Percentiles rank a stretch among this genome's conserved stretches.
These are phyloP conservation scores for Trichoderma koningiopsis DNA, from an alignment of 2,329 filamentous ascomycete species.

Conservation along the genomic window DNA sequence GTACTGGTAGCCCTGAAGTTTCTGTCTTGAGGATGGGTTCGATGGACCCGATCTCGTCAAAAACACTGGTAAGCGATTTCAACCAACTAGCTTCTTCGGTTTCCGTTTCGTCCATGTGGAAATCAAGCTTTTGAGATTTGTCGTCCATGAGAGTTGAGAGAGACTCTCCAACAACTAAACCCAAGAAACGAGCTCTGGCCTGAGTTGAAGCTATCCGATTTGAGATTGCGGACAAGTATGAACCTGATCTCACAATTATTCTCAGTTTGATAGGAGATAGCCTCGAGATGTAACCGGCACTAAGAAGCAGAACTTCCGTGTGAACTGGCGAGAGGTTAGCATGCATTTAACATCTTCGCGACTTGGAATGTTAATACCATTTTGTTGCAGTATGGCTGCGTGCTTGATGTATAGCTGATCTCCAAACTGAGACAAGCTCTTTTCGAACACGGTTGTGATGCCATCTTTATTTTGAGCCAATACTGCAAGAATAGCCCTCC, in stretches of 20 bases:
- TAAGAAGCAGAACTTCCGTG: slow-evolving; percentile 75
- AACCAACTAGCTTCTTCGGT: slow-evolving; percentile 76
- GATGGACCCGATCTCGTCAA: slow-evolving; percentile 65
- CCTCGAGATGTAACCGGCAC: slow-evolving; percentile 74
- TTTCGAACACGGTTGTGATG: slow-evolving; percentile 64
- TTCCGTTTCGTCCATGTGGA: slow-evolving; percentile 78
- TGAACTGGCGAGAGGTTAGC: slow-evolving; percentile 61
- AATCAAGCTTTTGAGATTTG: slow-evolving; percentile 73
- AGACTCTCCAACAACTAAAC: slow-evolving; percentile 83
- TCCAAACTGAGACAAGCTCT: slow-evolving; percentile 72
- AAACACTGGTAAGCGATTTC: slow-evolving; percentile 62
- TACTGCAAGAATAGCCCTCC: slow-evolving; percentile 65
- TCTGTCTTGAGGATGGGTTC: slow-evolving; percentile 48
- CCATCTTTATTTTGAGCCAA: slow-evolving; percentile 55
- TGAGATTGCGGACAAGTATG: slow-evolving; percentile 78
- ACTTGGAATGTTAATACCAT: slow-evolving; percentile 60
- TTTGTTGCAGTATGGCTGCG: slow-evolving; percentile 81
- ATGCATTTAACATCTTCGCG: neutral
- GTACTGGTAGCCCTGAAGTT: slow-evolving; percentile 10
- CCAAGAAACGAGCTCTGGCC: slow-evolving; percentile 73
- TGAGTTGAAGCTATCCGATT: slow-evolving; percentile 82
- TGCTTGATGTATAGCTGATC: slow-evolving; percentile 87
- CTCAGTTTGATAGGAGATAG: slow-evolving; percentile 66
- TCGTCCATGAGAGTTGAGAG: slow-evolving; percentile 66
- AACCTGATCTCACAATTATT: slow-evolving; percentile 68